Conservation (phyloP, 2,329 filamentous ascomycete species). For the Epichloe uncinata region DNA sequence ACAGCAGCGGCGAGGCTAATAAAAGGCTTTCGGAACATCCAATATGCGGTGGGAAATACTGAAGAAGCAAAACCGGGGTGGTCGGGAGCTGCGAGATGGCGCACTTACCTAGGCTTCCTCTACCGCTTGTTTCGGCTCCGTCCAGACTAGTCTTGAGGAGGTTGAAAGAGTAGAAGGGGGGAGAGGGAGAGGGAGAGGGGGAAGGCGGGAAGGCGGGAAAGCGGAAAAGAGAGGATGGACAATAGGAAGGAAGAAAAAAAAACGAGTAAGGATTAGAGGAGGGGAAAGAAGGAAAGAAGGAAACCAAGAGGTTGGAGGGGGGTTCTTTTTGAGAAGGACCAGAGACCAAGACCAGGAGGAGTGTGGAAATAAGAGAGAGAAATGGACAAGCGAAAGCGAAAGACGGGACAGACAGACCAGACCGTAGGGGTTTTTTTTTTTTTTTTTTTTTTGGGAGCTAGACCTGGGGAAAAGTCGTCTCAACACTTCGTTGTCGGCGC, state of each 20-base stretch:
- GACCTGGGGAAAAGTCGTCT: too few species aligned
- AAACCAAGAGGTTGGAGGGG: slow-evolving; percentile 9
- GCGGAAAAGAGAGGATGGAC: not conserved
- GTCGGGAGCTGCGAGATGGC: too few species aligned
- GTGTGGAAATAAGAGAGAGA: slow-evolving; percentile 13
- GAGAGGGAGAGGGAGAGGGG: not conserved
- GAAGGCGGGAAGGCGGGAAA: not conserved
- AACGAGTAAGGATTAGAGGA: slow-evolving; percentile 10
- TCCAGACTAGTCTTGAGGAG: too few species aligned
- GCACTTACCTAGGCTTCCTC: too few species aligned
- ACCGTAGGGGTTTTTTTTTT: too few species aligned
- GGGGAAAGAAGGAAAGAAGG: slow-evolving; percentile 12
- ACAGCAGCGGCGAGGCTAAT: too few species aligned
- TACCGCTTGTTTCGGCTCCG: too few species aligned
- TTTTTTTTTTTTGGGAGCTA: too few species aligned
- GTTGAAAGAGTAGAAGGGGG: not conserved
- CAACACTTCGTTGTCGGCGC: too few species aligned
- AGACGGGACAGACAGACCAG: not conserved
- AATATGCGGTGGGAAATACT: too few species aligned
- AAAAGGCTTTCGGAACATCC: not conserved
- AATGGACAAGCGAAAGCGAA: slow-evolving; percentile 2
- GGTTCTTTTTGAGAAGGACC: slow-evolving; percentile 7
- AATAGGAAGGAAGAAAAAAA: slow-evolving; percentile 12
- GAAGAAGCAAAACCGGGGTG: too few species aligned
- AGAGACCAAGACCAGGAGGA: slow-evolving; percentile 12